Conservation (phyloP, 1,139 yeast genomes). For the Suhomyces kunorum region DNA sequence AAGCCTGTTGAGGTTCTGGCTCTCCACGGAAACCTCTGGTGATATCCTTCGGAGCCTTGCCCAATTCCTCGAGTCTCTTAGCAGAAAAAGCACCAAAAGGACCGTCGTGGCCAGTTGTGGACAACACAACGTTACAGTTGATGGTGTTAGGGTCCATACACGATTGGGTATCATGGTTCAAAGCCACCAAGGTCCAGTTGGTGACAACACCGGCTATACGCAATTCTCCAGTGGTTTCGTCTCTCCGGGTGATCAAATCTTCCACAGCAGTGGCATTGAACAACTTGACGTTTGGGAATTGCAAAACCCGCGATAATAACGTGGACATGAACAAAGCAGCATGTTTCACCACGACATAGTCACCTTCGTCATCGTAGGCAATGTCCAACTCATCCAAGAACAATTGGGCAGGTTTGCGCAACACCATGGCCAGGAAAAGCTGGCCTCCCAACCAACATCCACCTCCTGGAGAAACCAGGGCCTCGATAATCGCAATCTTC, state of each 20-base stretch:
- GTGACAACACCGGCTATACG: slow-evolving; percentile 80
- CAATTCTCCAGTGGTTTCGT: slow-evolving; percentile 53
- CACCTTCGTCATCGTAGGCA: slow-evolving; percentile 77
- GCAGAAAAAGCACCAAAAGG: slow-evolving; percentile 85
- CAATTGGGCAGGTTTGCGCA: slow-evolving; percentile 74
- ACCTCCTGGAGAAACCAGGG: slow-evolving; percentile 77
- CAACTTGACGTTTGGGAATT: slow-evolving; percentile 72
- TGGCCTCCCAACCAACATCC: slow-evolving; percentile 86
- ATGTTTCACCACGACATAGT: slow-evolving; percentile 77
- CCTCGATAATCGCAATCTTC: slow-evolving; percentile 74
- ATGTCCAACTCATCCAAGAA: slow-evolving; percentile 66
- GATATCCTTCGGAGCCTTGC: slow-evolving; percentile 28
- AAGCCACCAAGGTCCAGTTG: slow-evolving; percentile 77
- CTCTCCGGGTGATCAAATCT: slow-evolving; percentile 73
- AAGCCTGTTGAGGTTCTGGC: slow-evolving; percentile 9
- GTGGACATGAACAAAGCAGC: slow-evolving; percentile 80
- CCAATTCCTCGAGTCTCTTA: slow-evolving; percentile 41
- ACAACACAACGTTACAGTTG: slow-evolving; percentile 67
- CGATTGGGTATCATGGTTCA: slow-evolving; percentile 75
- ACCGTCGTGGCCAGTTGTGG: slow-evolving; percentile 82
- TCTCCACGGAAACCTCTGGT: slow-evolving; percentile 20
- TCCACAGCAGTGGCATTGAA: slow-evolving; percentile 84
- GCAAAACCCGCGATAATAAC: slow-evolving; percentile 65
- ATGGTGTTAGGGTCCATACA: slow-evolving; percentile 87
- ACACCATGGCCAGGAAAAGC: slow-evolving; percentile 74